Evolutionary conservation across 2,329 filamentous ascomycete genomes (phyloP).

Genomic region (Monosporascus sp.): DNA sequence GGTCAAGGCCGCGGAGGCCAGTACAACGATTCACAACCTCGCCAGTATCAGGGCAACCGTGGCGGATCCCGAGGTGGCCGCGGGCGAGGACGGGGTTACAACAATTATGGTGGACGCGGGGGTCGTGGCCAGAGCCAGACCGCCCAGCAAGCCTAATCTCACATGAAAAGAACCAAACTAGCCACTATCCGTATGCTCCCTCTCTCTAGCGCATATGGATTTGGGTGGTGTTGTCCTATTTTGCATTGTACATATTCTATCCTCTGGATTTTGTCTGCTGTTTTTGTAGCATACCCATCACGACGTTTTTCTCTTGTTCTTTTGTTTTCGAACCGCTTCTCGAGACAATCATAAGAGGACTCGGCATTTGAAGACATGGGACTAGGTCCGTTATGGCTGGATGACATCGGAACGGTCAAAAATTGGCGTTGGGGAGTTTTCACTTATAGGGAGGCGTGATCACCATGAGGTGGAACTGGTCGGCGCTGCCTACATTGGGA

Average conservation of each 20-base stretch:
- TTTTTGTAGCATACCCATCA: constrained; percentile 32
- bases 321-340: constrained; percentile 18
- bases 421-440: constrained; percentile 24
- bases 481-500: neutral
- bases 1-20: constrained; percentile 22
- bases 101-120: constrained; percentile 29
- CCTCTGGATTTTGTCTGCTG: constrained; percentile 21
- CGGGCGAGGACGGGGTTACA: constrained; percentile 28
- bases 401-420: constrained; percentile 19
- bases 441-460: constrained; percentile 8
- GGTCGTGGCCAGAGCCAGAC: constrained; percentile 27
- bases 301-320: constrained; percentile 21
- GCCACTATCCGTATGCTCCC: constrained; percentile 2
- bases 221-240: constrained; percentile 7
- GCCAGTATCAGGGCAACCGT: constrained; percentile 26
- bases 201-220: constrained; percentile 1
- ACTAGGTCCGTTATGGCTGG: constrained; percentile 20
- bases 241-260: constrained; percentile 28
- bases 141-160: constrained; percentile 23
- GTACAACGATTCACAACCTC: constrained; percentile 26
- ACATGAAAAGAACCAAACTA: constrained; percentile 1
- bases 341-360: constrained; percentile 19
- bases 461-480: constrained; percentile 7
- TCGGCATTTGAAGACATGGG: constrained; percentile 25
- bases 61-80: constrained; percentile 22